Evolutionary conservation across 129 eudicot species (phyloP), one percentile per base, ranked within the genome.

Genomic region (Heracleum sosnowskyi): DNA sequence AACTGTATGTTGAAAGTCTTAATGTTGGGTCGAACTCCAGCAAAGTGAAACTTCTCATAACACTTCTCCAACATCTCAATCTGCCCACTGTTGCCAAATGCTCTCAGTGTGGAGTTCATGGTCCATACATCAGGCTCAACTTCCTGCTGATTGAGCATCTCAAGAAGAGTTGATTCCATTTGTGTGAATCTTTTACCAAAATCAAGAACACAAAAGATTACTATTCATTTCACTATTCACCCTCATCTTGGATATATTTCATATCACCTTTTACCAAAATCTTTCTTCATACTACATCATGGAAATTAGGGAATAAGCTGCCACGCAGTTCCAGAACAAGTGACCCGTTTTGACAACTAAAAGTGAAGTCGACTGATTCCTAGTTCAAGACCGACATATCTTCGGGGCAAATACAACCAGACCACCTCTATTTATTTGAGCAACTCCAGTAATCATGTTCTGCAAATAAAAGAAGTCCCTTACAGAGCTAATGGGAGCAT

Each of bases 121-220:
- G 98, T 94, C 98, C 98, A 94, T 24, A 83, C 97, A 70, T 94
- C 98, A 7, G 97, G 98, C 79, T 91, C 74, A 60, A 97, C 87
- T 42, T 91, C 89, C 78, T 80, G 71, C 80, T 88, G 88, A 66
- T 89, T 80, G 20, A 94, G 96, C 98, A 94, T 91, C 79, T 90
- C 91, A n/a, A 92, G 91, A 6, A 94, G 92, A 51, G 83, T 72
- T 51, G 98, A 85, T 85, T 94, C 98, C 98, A 94, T 94, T 80
- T 94, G 93, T 29, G 79, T 83, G 72, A 89, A 91, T 81, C 92
- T 91, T 51, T 45, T 42, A 40, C 37, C 9, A 78, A 40, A 78
- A n/a, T n/a, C n/a, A n/a, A n/a, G n/a, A n/a, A n/a, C n/a, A n/a
- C n/a, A n/a, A n/a, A n/a, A n/a, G n/a, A n/a, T n/a, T n/a, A n/a